These are phyloP conservation scores for Gaultheria prostrata DNA, from an alignment of 148 eudicot species.

Conservation along the genomic window DNA sequence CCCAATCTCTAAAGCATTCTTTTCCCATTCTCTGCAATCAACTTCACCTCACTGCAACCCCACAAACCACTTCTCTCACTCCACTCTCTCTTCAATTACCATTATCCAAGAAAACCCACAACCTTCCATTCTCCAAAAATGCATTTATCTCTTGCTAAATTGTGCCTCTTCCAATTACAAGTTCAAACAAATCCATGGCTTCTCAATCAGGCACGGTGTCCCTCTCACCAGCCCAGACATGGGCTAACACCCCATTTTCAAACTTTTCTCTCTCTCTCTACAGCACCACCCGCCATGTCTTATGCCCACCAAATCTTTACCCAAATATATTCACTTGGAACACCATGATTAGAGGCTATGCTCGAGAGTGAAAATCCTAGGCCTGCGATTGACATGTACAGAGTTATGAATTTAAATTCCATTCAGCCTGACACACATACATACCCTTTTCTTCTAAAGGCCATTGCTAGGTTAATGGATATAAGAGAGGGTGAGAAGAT, in stretches of 20 bases:
- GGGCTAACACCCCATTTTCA: conserved; percentile 64
- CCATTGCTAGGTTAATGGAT: conserved; percentile 47
- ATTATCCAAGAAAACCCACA: conserved; percentile 26
- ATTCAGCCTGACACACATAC: too few relatives aligned
- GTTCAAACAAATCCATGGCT: conserved; percentile 76
- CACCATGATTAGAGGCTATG: conserved; percentile 74
- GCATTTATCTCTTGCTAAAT: conserved; percentile 62
- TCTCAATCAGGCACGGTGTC: conserved; percentile 60
- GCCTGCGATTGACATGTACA: too few relatives aligned
- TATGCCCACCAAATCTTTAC: conserved; percentile 52
- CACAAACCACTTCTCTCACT: not conserved
- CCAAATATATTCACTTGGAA: conserved; percentile 62
- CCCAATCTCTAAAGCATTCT: not conserved
- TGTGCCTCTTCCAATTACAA: conserved; percentile 55
- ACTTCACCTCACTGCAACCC: not conserved
- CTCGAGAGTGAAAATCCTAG: conserved; percentile 19
- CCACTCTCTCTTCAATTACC: not conserved
- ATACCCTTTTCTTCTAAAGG: conserved; percentile 26
- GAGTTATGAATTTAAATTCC: too few relatives aligned
- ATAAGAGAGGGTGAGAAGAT: conserved; percentile 57
- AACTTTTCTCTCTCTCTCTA: conserved; percentile 51
- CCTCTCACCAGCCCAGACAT: conserved; percentile 53
- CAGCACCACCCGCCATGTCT: conserved; percentile 30
- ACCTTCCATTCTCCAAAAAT: conserved; percentile 49
- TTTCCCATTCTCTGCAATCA: too few relatives aligned